Conservation (phyloP, 2,329 filamentous ascomycete species). For the Talaromyces sp. region DNA sequence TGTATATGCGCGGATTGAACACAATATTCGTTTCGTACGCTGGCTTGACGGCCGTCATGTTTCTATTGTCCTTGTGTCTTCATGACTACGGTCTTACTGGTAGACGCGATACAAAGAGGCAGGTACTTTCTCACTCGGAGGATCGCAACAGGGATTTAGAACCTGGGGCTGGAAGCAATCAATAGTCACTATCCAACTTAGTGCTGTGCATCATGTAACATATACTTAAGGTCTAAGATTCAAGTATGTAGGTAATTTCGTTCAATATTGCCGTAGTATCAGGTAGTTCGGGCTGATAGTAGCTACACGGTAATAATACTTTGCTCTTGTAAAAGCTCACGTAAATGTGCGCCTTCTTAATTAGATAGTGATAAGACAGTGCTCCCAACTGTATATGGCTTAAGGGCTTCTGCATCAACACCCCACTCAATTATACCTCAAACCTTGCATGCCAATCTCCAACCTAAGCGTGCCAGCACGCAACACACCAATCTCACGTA, state of each 20-base stretch:
- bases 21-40: neutral
- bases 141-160: neutral
- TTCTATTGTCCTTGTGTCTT: neutral
- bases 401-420: neutral
- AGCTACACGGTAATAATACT: neutral
- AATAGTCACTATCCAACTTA: neutral
- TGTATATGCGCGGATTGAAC: conserved; percentile 3
- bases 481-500: neutral
- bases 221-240: neutral
- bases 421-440: neutral
- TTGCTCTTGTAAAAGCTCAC: neutral
- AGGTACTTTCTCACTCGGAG: neutral
- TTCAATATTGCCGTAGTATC: neutral
- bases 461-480: neutral
- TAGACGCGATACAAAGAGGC: neutral
- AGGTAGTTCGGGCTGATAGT: neutral
- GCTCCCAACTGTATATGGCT: neutral
- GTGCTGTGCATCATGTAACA: neutral
- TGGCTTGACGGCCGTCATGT: too few relatives aligned
- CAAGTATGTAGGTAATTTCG: neutral
- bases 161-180: neutral
- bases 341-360: neutral
- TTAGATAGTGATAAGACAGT: neutral
- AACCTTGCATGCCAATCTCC: neutral
- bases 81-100: neutral